Evolutionary conservation across 2,329 filamentous ascomycete genomes (phyloP).

Genomic region (Trichoderma koningii): DNA sequence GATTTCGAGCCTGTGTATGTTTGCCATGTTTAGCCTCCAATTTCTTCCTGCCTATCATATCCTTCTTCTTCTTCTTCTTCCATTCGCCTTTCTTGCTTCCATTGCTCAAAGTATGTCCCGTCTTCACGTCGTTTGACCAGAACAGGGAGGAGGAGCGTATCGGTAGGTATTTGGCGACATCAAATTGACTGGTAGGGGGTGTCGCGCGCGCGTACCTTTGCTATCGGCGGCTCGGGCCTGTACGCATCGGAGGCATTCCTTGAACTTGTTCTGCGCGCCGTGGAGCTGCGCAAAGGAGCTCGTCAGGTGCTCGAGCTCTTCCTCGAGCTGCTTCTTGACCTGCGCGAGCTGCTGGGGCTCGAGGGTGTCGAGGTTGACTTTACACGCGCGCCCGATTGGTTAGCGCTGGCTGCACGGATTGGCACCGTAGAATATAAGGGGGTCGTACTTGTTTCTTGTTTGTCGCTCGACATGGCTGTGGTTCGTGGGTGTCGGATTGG

Average conservation of each 20-base stretch:
- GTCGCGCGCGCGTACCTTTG: conserved; percentile 34
- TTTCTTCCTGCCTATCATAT: not conserved
- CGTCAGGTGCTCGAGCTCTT: conserved; percentile 93
- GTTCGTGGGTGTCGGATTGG: conserved; percentile 18
- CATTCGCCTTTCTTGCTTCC: not conserved
- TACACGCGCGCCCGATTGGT: not conserved
- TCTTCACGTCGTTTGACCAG: too few species aligned
- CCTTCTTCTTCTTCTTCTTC: not conserved
- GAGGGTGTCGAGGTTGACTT: conserved; percentile 69
- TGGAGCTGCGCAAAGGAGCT: conserved; percentile 87
- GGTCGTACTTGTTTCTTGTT: conserved; percentile 39
- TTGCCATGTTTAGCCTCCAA: not conserved
- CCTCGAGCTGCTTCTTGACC: conserved; percentile 94
- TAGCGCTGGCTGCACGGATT: not conserved
- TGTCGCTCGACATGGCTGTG: conserved; percentile 39
- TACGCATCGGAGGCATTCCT: conserved; percentile 82
- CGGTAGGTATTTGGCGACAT: too few species aligned
- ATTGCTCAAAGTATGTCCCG: not conserved
- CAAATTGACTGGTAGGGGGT: too few species aligned
- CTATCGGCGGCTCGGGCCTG: conserved; percentile 44
- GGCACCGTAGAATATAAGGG: not conserved
- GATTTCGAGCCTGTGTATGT: conserved; percentile 44
- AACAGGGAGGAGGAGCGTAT: too few species aligned
- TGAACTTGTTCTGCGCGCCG: conserved; percentile 87
- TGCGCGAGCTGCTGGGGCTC: conserved; percentile 82